Percentiles rank a stretch among this genome's conserved stretches.
phyloP scores from a whole-genome alignment of 257 asterid genomes.

The Mitragyna speciosa region DNA sequence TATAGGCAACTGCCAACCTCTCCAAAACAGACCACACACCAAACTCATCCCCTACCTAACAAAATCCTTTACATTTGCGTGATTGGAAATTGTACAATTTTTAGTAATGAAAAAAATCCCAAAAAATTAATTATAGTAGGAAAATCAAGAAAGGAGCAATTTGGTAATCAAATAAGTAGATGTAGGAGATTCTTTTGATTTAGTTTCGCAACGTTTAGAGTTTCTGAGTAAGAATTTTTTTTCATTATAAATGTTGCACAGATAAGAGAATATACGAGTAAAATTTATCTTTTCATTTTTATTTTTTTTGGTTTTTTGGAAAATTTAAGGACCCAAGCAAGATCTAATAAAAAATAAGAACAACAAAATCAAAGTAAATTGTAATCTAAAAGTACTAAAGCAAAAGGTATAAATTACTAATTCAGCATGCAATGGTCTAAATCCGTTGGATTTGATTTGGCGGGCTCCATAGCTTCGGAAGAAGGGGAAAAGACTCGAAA shows the following conservation, averaged over 20 bases:
- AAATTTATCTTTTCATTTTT: not conserved
- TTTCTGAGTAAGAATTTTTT: no score
- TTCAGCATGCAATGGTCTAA: not conserved
- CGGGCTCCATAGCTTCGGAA: not conserved
- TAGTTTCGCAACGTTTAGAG: no score
- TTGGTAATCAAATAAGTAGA: not conserved
- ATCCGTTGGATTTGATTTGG: not conserved
- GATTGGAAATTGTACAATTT: not conserved
- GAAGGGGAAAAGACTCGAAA: not conserved
- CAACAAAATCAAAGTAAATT: not conserved
- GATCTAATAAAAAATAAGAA: not conserved
- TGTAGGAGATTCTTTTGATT: not conserved
- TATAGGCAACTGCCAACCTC: slow-evolving; percentile 11
- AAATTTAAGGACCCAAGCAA: not conserved
- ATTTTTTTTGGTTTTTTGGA: not conserved
- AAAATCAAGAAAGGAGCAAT: not conserved
- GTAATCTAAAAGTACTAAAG: not conserved
- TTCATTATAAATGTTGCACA: not conserved
- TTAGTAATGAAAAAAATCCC: not conserved
- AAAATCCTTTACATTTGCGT: not conserved
- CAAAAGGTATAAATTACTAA: not conserved
- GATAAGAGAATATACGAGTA: not conserved
- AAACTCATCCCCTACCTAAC: not conserved
- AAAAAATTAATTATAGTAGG: not conserved
- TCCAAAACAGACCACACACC: no score